Base-by-base conservation (phyloP, 2,329 filamentous ascomycete species). In the Rhexocercosporidium sp. region DNA sequence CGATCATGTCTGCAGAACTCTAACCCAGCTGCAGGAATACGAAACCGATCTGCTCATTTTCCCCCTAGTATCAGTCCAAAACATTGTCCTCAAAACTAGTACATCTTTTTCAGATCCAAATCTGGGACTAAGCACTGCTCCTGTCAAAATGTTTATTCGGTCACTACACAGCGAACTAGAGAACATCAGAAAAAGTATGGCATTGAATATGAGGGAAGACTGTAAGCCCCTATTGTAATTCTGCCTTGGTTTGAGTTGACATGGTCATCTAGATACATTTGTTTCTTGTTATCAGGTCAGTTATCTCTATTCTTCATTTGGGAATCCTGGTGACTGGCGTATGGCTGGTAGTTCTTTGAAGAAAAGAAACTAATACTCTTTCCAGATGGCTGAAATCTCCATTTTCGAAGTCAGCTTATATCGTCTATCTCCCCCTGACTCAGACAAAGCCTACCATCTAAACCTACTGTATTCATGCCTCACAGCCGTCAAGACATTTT, bases 1-100 rank as follows among this genome's bases (percentile, higher is more conserved):
- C 7, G 66, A 68, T 18, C 47, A 68, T n/a, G 39, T 57, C 16
- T 70, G 66, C 25, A 59, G 44, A 56, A 59, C 44, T 5, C 31
- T 68, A 1, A 41, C 57, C 3, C 37, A 70, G 20, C 34, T 66
- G 31, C 69, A 63, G 63, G 73, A 72, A 67, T 72, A 71, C 3
- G 68, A 73, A 31, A 73, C 69, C 14, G 74, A 75, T 59, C 18
- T 62, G 4, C 51, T 75, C n/a, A 70, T 75, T 46, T 67, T 69
- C 51, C 72, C 70, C 18, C 27, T 74, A 20, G 66, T 70, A 8
- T 70, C 71, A 53, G 68, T 70, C 7, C 66, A 73, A 46, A 70
- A 71, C 49, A 64, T 76, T 37, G 31, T 69, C 3, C 34, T 63
- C 14, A 66, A 70, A 29, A 51, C 57, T 7, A 69, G 64, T 29